Percentiles rank a stretch among this genome's conserved stretches.
phyloP scores from a whole-genome alignment of 345 rosid genomes.

The Hibiscus tridactylites region DNA sequence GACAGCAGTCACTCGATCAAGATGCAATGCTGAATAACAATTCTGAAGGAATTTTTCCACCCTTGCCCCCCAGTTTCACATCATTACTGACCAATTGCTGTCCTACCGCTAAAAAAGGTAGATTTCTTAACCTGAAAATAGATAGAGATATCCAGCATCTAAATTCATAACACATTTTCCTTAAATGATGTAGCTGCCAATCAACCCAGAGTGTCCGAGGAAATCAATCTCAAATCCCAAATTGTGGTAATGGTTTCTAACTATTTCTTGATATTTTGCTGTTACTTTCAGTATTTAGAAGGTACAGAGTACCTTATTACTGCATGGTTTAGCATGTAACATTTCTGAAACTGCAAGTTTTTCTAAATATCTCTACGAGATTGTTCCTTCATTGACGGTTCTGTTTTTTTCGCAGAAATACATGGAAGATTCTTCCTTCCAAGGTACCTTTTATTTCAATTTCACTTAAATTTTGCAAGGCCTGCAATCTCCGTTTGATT shows the following conservation, averaged over 20 bases:
- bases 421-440: slow-evolving; percentile 83
- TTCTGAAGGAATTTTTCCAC: slow-evolving; percentile 18
- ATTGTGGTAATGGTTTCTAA: slow-evolving; percentile 46
- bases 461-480: slow-evolving; percentile 1
- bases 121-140: slow-evolving; percentile 2
- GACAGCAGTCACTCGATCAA: slow-evolving; percentile 25
- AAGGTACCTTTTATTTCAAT: slow-evolving; percentile 40
- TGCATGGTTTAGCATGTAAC: not conserved
- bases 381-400: slow-evolving; percentile 4
- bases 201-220: slow-evolving; percentile 24
- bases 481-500: not conserved
- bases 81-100: slow-evolving; percentile 55
- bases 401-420: slow-evolving; percentile 43
- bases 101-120: slow-evolving; percentile 47
- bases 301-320: not conserved
- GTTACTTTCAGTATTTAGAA: not conserved
- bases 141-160: slow-evolving; percentile 3
- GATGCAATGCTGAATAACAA: slow-evolving; percentile 19
- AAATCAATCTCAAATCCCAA: slow-evolving; percentile 54
- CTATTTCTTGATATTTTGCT: not conserved
- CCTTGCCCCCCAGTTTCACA: slow-evolving; percentile 74
- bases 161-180: slow-evolving; percentile 12
- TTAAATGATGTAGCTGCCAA: slow-evolving; percentile 27
- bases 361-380: not conserved
- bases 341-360: slow-evolving; percentile 12